Evolutionary conservation across 768 basidiomycete species (phyloP), one percentile per base, ranked within the genome.

Genomic region (Russula virescens): DNA sequence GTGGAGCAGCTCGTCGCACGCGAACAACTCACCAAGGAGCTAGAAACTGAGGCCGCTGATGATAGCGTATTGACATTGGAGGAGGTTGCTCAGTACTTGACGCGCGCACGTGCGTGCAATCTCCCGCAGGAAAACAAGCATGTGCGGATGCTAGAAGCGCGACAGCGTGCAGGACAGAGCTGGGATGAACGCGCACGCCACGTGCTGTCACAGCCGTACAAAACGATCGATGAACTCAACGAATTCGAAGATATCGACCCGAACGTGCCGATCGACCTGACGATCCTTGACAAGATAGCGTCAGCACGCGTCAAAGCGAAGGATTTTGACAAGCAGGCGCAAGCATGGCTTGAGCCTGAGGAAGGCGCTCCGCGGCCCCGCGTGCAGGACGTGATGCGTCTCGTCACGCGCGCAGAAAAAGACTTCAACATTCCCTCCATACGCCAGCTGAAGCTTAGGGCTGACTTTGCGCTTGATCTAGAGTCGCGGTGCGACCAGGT

Each of bases 1-100:
- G 80, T 97, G 21, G 86, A 90, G 76, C 87, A 84, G 73, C 86
- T 94, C 60, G 87, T 92, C 25, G 83, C 88, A 60, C 83, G 91
- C 13, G 85, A 90, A 69, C 84, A 87, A 68, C 82, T 96, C 63
- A 74, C 90, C 65, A 80, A 76, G 62, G 92, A 94, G 68, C 76
- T 96, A 42, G 84, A 88, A 66, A 84, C 85, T 55, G 87, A 83
- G 65, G 64, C 53, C 1, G 74, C 88, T 25, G 87, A 91, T 52
- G 90, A 93, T 50, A 74, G 73, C 5, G 81, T 81, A 16, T 73
- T 90, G 58, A 86, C 87, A 25, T 77, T 94, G 55, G 86, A 88
- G 31, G 91, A 95, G 68, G 85, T 96, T 50, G 84, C 88, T 21
- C 78, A 83, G 56, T 81, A 89, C 46, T 75, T 94, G 31, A 77